Conservation (phyloP, 352 stramenopile species). For the Pythium rishiriense region DNA sequence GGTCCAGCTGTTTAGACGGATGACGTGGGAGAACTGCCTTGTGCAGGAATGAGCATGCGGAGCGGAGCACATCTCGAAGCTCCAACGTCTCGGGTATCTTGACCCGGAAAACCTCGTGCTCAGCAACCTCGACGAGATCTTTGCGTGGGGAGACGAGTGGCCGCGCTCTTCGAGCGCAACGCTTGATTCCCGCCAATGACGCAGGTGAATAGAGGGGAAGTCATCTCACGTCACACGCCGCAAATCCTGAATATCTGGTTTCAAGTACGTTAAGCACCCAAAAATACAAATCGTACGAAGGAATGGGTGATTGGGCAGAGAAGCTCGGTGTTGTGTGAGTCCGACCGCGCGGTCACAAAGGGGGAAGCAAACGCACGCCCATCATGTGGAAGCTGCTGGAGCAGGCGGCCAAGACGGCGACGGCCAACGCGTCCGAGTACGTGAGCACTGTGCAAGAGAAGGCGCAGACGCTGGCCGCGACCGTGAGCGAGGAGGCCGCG, state of each 20-base stretch:
- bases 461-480: conserved; percentile 66
- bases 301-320: conserved; percentile 25
- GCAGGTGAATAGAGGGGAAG: no score
- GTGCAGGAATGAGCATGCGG: no score
- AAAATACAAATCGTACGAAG: no score
- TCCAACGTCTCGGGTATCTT: conserved; percentile 76
- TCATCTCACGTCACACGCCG: no score
- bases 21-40: no score
- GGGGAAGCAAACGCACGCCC: background rate
- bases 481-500: conserved; percentile 72
- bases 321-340: background rate
- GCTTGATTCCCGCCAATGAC: no score
- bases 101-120: conserved; percentile 81
- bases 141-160: no score
- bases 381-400: conserved; percentile 80
- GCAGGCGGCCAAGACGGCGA: conserved; percentile 71
- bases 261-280: conserved; percentile 19
- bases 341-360: background rate
- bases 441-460: conserved; percentile 74
- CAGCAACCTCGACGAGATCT: conserved; percentile 83
- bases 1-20: no score
- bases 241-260: no score
- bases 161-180: no score
- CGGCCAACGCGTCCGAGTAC: conserved; percentile 68
- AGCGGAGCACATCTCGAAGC: no score